These are phyloP conservation scores for Apiotrichum veenhuisii DNA, from an alignment of 1,284 basidiomycete genomes.

Conservation along the genomic window DNA sequence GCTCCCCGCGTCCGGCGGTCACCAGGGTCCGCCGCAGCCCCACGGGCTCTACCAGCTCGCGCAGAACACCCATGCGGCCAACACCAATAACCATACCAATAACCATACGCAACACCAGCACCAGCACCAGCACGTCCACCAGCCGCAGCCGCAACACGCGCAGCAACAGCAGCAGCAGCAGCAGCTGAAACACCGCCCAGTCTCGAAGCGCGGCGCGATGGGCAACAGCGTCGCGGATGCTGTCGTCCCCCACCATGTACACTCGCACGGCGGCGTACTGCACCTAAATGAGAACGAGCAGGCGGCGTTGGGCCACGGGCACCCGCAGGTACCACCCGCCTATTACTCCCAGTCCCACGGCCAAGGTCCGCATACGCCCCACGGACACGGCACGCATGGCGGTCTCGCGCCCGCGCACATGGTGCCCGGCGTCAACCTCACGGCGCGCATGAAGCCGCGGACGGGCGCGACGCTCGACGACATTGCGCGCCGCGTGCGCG, in stretches of 20 bases:
- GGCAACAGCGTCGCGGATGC: neutral
- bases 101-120: neutral
- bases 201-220: neutral
- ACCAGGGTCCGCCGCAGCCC: neutral
- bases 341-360: no score
- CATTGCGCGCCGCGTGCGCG: conserved; percentile 22
- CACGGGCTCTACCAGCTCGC: neutral
- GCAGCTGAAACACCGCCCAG: neutral
- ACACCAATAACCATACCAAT: neutral
- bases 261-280: neutral
- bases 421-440: neutral
- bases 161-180: neutral
- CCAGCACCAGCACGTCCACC: neutral
- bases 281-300: no score
- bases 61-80: neutral
- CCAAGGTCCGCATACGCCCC: no score
- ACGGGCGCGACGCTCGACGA: conserved; percentile 6
- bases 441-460: neutral
- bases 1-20: no score
- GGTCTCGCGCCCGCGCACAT: neutral
- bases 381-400: neutral
- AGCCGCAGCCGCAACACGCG: neutral
- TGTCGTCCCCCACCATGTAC: neutral
- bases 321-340: no score
- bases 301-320: no score